A percentile compares a stretch with the other conserved stretches of the same genome.
phyloP scores from a whole-genome alignment of 305 asterid genomes.

The Lippia alba region DNA sequence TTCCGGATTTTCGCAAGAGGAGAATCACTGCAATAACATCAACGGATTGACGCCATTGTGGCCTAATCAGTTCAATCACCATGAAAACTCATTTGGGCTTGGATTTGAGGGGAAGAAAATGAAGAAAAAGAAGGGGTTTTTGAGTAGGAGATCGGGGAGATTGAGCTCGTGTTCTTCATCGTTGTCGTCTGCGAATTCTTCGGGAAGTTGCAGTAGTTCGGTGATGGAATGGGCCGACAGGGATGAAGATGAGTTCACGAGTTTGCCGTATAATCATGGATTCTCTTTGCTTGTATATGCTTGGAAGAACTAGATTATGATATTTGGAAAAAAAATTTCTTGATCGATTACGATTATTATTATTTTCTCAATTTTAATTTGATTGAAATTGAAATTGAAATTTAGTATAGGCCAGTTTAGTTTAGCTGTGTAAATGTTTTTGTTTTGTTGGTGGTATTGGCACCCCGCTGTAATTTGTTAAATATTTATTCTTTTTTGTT shows the following conservation, averaged over 20 bases:
- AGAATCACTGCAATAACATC: constrained; percentile 5
- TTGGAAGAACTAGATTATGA: constrained; percentile 45
- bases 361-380: not conserved
- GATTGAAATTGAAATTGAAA: not conserved
- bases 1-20: constrained; percentile 3
- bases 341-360: not conserved
- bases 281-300: constrained; percentile 68
- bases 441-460: no score
- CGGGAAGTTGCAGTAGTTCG: constrained; percentile 48
- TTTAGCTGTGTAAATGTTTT: not conserved
- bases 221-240: constrained; percentile 74
- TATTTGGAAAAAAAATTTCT: no score
- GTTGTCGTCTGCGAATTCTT: constrained; percentile 57
- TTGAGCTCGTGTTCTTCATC: constrained; percentile 63
- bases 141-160: constrained; percentile 46
- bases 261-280: constrained; percentile 44
- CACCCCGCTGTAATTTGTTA: not conserved
- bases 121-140: constrained; percentile 43
- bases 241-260: constrained; percentile 59
- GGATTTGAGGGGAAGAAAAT: constrained; percentile 57
- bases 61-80: constrained; percentile 36
- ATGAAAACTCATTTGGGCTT: constrained; percentile 44
- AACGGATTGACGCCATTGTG: constrained; percentile 29
- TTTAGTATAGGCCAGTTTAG: not conserved
- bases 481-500: no score